Conservation (phyloP, 129 eudicot species). For the Chrysanthemum lavandulifolium region DNA sequence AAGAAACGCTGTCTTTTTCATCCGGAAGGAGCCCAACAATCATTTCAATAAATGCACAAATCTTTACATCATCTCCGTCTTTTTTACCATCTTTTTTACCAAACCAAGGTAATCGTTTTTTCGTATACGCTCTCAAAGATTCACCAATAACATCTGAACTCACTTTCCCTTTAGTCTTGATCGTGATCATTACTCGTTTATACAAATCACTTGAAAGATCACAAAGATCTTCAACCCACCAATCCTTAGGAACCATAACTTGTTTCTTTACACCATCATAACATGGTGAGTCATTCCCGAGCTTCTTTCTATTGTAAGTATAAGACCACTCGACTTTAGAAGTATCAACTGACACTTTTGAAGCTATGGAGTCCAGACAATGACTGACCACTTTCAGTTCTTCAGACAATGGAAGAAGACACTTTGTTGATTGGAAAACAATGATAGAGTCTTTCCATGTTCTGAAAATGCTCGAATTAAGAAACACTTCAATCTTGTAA, state of each 20-base stretch:
- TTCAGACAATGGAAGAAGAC: slow-evolving; percentile 79
- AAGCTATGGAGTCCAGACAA: slow-evolving; percentile 72
- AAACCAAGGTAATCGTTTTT: slow-evolving; percentile 62
- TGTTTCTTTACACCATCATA: slow-evolving; percentile 61
- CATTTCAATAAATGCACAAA: slow-evolving; percentile 50
- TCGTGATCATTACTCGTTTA: slow-evolving; percentile 60
- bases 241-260: slow-evolving; percentile 61
- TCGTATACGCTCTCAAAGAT: slow-evolving; percentile 56
- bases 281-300: slow-evolving; percentile 44
- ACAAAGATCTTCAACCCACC: slow-evolving; percentile 94
- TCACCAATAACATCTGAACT: slow-evolving; percentile 60
- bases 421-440: slow-evolving; percentile 73
- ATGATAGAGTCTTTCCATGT: slow-evolving; percentile 92
- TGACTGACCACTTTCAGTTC: slow-evolving; percentile 75
- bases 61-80: slow-evolving; percentile 37
- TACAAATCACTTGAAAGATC: slow-evolving; percentile 73
- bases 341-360: slow-evolving; percentile 67
- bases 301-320: slow-evolving; percentile 61
- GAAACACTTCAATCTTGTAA: slow-evolving; percentile 78
- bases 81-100: slow-evolving; percentile 43
- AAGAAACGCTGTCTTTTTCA: slow-evolving; percentile 49
- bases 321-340: slow-evolving; percentile 87
- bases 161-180: slow-evolving; percentile 52
- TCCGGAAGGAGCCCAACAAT: slow-evolving; percentile 47
- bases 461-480: slow-evolving; percentile 72